phyloP scores from a whole-genome alignment of 2,329 filamentous ascomycete genomes.

The Ustulina deusta region DNA sequence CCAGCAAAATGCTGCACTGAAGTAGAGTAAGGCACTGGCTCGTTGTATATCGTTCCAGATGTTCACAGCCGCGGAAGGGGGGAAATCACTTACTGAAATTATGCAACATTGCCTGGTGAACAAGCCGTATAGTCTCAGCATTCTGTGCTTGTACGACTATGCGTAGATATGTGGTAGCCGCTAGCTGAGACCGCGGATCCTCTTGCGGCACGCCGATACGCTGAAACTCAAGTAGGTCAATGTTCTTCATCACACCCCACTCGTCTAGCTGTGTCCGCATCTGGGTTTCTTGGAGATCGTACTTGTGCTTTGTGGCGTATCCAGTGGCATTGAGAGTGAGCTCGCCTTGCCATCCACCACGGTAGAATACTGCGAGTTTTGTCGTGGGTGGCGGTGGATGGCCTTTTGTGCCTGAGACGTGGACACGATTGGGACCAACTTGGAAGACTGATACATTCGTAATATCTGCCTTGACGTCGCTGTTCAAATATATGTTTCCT shows the following conservation, averaged over 20 bases:
- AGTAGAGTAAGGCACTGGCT: neutral
- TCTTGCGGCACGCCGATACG: conserved; percentile 54
- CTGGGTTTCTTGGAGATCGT: conserved; percentile 62
- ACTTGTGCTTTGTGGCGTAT: conserved; percentile 62
- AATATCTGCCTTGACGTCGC: conserved; percentile 59
- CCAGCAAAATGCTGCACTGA: conserved; percentile 59
- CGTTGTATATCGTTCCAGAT: neutral
- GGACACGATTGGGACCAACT: conserved; percentile 53
- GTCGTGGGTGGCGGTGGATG: conserved; percentile 62
- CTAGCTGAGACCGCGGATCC: conserved; percentile 56
- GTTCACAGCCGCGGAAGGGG: neutral
- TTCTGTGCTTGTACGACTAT: conserved; percentile 57
- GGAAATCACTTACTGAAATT: conserved; percentile 46
- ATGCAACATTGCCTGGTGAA: conserved; percentile 50
- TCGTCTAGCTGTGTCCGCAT: conserved; percentile 40
- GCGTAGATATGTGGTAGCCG: conserved; percentile 59
- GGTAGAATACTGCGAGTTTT: conserved; percentile 64
- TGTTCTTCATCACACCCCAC: conserved; percentile 49
- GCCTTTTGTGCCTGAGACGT: conserved; percentile 57
- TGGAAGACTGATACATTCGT: conserved; percentile 53
- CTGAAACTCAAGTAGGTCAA: conserved; percentile 67
- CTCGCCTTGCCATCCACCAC: conserved; percentile 61
- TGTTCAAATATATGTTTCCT: conserved; percentile 61
- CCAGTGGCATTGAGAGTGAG: conserved; percentile 60
- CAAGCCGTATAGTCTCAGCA: conserved; percentile 45